Conservation (phyloP, 1,139 yeast genomes). For the Pichia sp. region DNA sequence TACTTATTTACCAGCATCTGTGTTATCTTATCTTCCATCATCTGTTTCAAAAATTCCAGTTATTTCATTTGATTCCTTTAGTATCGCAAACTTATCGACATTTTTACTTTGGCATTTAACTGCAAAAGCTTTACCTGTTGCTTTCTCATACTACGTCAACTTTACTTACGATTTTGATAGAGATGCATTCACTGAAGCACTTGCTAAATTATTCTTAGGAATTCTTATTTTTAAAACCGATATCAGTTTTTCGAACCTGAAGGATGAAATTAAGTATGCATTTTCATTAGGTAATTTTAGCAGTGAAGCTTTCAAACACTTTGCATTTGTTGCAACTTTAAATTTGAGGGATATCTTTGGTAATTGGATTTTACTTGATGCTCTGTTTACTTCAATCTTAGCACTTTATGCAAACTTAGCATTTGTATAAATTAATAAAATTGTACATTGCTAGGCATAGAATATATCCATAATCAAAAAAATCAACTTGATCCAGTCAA, state of each 20-base stretch:
- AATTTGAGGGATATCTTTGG: conserved; percentile 39
- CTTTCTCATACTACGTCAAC: conserved; percentile 46
- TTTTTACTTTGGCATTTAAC: conserved; percentile 38
- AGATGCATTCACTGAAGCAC: conserved; percentile 51
- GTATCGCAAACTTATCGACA: conserved; percentile 32
- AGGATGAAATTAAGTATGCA: conserved; percentile 36
- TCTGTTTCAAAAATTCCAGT: conserved; percentile 29
- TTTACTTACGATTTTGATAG: conserved; percentile 41
- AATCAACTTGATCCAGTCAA: no score
- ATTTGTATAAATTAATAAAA: conserved; percentile 20
- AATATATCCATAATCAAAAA: not conserved
- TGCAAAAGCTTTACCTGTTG: conserved; percentile 38
- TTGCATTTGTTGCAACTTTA: conserved; percentile 36
- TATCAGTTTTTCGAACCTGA: conserved; percentile 33
- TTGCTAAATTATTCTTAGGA: conserved; percentile 41
- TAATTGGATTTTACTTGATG: conserved; percentile 43
- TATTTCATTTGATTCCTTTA: conserved; percentile 37
- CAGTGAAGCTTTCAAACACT: conserved; percentile 13
- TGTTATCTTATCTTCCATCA: conserved; percentile 26
- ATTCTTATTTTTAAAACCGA: conserved; percentile 37
- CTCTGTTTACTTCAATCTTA: conserved; percentile 42
- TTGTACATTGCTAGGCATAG: not conserved
- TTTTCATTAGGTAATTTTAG: conserved; percentile 13
- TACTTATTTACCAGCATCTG: conserved; percentile 31
- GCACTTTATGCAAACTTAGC: conserved; percentile 43